Evolutionary conservation across 768 basidiomycete genomes (phyloP).

Genomic region (Rhizopogon salebrosus): DNA sequence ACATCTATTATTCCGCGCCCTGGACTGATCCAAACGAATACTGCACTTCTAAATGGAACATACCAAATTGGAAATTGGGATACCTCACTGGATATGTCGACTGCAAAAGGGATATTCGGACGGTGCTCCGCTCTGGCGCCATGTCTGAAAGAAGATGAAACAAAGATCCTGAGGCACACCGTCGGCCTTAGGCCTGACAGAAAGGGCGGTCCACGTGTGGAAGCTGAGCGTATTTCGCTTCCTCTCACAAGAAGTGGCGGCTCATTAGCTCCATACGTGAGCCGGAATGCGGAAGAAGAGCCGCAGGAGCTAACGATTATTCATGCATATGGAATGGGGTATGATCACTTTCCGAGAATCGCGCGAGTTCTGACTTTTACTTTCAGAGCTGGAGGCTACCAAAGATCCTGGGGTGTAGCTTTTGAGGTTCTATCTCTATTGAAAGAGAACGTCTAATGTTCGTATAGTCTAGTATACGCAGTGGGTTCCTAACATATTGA

Average conservation of each 20-base stretch:
- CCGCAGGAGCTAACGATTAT: slow-evolving; percentile 31
- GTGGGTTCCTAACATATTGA: too few species aligned
- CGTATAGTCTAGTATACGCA: too few species aligned
- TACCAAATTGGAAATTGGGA: slow-evolving; percentile 47
- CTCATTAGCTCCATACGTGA: not conserved
- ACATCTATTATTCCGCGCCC: slow-evolving; percentile 64
- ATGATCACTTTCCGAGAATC: slow-evolving; percentile 5
- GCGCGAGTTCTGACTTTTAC: slow-evolving; percentile 13
- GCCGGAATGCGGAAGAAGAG: slow-evolving; percentile 15
- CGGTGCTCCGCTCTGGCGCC: slow-evolving; percentile 37
- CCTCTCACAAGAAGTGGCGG: slow-evolving; percentile 21
- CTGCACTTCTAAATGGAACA: slow-evolving; percentile 53
- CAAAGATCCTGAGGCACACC: slow-evolving; percentile 44
- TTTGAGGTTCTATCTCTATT: slow-evolving; percentile 28
- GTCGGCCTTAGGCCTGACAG: slow-evolving; percentile 56
- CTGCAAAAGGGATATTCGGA: slow-evolving; percentile 41
- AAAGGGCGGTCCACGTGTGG: slow-evolving; percentile 52
- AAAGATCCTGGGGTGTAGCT: slow-evolving; percentile 40
- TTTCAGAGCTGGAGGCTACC: slow-evolving; percentile 31
- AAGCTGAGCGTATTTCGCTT: slow-evolving; percentile 36
- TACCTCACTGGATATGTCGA: slow-evolving; percentile 37
- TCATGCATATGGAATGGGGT: slow-evolving; percentile 63
- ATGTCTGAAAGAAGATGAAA: slow-evolving; percentile 28
- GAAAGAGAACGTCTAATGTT: slow-evolving; percentile 6
- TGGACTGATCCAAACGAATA: slow-evolving; percentile 33